These are phyloP conservation scores for Barnettozyma vustinii DNA, from an alignment of 805 yeast genomes.

Conservation along the genomic window DNA sequence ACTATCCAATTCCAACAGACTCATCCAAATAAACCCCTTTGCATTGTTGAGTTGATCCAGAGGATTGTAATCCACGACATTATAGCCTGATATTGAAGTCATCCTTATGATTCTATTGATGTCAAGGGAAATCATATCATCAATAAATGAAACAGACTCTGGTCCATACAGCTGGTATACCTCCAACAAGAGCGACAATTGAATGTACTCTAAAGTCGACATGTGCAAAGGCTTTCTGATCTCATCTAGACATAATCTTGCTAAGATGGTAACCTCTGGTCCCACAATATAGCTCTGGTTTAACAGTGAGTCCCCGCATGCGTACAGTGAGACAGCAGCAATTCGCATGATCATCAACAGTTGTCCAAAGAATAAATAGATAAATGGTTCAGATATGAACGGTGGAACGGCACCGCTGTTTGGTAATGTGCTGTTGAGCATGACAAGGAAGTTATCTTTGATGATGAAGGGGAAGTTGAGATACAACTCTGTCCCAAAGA, in stretches of 20 bases:
- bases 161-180: constrained; percentile 3
- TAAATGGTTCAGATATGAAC: constrained; percentile 1
- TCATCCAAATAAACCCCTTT: constrained; percentile 9
- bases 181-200: constrained; percentile 2
- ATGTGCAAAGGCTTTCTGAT: constrained; percentile 7
- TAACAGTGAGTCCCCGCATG: neutral
- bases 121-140: constrained; percentile 7
- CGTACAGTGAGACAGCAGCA: constrained; percentile 13
- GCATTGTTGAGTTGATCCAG: neutral
- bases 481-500: constrained; percentile 5
- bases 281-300: constrained; percentile 2
- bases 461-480: constrained; percentile 7
- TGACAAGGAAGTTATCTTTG: constrained; percentile 6
- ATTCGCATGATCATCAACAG: constrained; percentile 15
- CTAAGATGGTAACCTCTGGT: constrained; percentile 9
- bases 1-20: constrained; percentile 10
- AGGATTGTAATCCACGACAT: constrained; percentile 2
- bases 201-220: constrained; percentile 3
- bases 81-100: constrained; percentile 3
- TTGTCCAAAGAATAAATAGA: constrained; percentile 13
- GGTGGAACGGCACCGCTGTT: neutral
- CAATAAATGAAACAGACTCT: constrained; percentile 4
- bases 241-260: constrained; percentile 14
- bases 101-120: constrained; percentile 4
- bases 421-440: constrained; percentile 1